phyloP scores from a whole-genome alignment of 495 filamentous ascomycete genomes.

The Penicillium canescens region DNA sequence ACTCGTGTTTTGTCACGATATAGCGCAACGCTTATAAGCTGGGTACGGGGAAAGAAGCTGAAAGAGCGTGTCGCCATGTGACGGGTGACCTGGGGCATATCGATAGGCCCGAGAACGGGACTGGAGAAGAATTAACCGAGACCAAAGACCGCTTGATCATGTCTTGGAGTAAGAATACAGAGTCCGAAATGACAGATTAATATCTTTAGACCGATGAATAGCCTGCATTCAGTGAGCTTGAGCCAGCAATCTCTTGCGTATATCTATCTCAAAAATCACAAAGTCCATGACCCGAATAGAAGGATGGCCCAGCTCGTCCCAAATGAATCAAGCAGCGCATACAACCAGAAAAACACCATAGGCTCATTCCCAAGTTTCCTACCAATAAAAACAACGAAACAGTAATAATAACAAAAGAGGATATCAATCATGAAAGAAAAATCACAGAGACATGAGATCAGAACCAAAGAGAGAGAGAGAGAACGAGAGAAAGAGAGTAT shows the following conservation, averaged over 20 bases:
- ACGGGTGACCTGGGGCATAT: too few relatives aligned
- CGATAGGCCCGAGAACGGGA: too few relatives aligned
- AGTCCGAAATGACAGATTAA: too few relatives aligned
- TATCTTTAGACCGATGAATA: conserved; percentile 4
- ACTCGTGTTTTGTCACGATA: too few relatives aligned
- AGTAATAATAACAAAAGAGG: conserved; percentile 14
- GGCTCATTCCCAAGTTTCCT: neutral
- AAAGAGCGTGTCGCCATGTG: too few relatives aligned
- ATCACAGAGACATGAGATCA: neutral
- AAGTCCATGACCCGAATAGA: conserved; percentile 1
- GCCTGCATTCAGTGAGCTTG: conserved; percentile 13
- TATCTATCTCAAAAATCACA: conserved; percentile 10
- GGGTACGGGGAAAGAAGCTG: too few relatives aligned
- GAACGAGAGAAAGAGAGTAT: neutral
- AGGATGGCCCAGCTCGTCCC: neutral
- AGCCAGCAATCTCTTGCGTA: conserved; percentile 6
- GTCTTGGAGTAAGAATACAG: too few relatives aligned
- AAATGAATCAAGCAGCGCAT: neutral
- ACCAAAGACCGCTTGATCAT: too few relatives aligned
- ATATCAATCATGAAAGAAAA: conserved; percentile 29
- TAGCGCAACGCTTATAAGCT: too few relatives aligned
- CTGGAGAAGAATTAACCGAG: too few relatives aligned
- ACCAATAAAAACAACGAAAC: conserved; percentile 7
- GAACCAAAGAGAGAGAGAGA: neutral
- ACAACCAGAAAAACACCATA: conserved; percentile 2